Conservation (phyloP, 2,329 filamentous ascomycete species). For the Fusarium sp. region DNA sequence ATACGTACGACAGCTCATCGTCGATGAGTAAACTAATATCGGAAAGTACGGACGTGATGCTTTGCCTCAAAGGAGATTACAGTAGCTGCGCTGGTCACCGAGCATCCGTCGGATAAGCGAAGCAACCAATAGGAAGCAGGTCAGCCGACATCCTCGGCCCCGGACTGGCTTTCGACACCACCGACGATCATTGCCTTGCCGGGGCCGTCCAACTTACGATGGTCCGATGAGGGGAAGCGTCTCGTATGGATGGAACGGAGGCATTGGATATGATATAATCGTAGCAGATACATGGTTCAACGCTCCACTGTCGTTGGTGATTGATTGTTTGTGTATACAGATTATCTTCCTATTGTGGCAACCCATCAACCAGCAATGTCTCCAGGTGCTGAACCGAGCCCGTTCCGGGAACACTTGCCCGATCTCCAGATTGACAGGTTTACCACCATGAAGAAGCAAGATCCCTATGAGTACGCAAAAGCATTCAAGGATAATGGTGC, state of each 20-base stretch:
- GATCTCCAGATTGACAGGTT: conserved; percentile 73
- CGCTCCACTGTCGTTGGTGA: neutral
- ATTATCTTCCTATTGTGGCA: neutral
- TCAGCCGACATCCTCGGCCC: neutral
- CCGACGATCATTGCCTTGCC: neutral
- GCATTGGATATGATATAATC: neutral
- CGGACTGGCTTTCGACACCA: neutral
- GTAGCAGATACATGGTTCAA: neutral
- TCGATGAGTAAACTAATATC: neutral
- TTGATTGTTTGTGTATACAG: neutral
- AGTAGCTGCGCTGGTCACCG: neutral
- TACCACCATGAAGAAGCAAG: conserved; percentile 70
- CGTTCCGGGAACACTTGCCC: conserved; percentile 67
- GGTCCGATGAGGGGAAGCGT: neutral
- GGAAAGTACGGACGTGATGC: neutral
- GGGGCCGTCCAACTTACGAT: neutral
- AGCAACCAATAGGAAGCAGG: neutral
- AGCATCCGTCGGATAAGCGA: neutral
- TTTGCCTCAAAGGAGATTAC: neutral
- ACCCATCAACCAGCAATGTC: neutral
- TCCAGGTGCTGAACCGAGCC: neutral
- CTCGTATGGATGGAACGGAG: neutral
- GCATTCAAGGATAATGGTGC: conserved; percentile 68
- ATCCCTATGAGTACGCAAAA: conserved; percentile 71
- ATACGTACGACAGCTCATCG: neutral